Evolutionary conservation across 2,329 filamentous ascomycete genomes (phyloP).

Genomic region (Aureobasidium pullulans): DNA sequence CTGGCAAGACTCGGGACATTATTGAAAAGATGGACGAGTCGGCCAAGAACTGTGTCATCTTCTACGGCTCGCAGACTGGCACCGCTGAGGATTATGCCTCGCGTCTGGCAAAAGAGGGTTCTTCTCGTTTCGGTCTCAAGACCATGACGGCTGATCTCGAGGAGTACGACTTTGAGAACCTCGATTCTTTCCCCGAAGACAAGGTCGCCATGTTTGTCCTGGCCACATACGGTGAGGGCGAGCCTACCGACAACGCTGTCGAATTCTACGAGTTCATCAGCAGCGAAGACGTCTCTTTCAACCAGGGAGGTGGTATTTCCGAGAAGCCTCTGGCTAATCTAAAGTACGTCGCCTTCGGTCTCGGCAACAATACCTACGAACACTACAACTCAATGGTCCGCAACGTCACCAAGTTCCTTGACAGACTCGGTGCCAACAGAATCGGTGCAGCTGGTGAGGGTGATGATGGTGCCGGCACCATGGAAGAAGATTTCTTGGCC

Average conservation of each 20-base stretch:
- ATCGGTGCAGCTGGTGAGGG: conserved; percentile 89
- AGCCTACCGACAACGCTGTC: conserved; percentile 96
- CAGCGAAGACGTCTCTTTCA: conserved; percentile 73
- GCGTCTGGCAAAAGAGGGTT: conserved; percentile 91
- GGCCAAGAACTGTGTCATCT: conserved; percentile 94
- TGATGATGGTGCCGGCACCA: conserved; percentile 94
- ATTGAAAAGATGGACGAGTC: conserved; percentile 93
- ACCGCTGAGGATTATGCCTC: conserved; percentile 98
- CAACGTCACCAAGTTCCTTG: conserved; percentile 73
- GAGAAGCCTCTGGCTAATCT: conserved; percentile 73
- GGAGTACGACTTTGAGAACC: conserved; percentile 93
- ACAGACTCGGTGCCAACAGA: conserved; percentile 73
- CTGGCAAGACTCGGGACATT: conserved; percentile 83
- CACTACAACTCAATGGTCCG: conserved; percentile 99
- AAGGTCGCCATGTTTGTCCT: conserved; percentile 93
- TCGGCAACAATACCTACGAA: conserved; percentile 44
- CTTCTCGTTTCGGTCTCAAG: conserved; percentile 89
- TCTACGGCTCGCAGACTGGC: conserved; percentile 97
- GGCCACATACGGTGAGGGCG: conserved; percentile 95
- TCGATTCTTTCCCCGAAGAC: conserved; percentile 80
- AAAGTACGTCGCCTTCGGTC: conserved; percentile 68
- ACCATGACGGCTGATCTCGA: conserved; percentile 98
- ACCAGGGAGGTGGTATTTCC: conserved; percentile 53
- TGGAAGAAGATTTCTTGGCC: conserved; percentile 98
- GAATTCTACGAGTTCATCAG: conserved; percentile 97